Evolutionary conservation across 139 green algal genomes (phyloP).

Genomic region (Eudorina sp.): DNA sequence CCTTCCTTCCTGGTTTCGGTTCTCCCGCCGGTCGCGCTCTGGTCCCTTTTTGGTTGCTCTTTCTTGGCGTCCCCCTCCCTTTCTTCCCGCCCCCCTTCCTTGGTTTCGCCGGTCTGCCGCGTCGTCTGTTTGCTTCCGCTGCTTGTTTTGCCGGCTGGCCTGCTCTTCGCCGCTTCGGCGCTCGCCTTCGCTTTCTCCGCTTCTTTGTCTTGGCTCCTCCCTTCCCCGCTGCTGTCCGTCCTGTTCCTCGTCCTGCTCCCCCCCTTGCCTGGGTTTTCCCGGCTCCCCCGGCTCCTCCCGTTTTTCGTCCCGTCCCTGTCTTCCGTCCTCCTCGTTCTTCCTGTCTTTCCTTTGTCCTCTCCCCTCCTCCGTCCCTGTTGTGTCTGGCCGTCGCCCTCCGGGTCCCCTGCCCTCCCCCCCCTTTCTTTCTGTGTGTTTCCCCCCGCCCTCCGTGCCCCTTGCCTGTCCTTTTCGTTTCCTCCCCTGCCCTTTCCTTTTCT

Average conservation of each 20-base stretch:
- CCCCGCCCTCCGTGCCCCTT: no score
- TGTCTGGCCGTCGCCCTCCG: not conserved
- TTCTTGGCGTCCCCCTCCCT: constrained; percentile 65
- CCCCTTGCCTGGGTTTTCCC: not conserved
- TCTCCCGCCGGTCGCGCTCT: constrained; percentile 77
- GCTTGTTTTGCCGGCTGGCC: constrained; percentile 72
- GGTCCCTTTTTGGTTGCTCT: constrained; percentile 79
- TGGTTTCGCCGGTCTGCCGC: constrained; percentile 61
- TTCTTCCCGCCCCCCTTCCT: constrained; percentile 68
- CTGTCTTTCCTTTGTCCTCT: not conserved
- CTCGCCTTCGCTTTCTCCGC: constrained; percentile 62
- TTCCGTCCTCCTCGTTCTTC: not conserved
- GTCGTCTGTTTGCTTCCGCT: constrained; percentile 46
- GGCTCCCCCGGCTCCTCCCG: not conserved
- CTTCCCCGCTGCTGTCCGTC: not conserved
- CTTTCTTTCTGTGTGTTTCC: not conserved
- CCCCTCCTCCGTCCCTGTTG: not conserved
- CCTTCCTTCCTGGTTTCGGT: constrained; percentile 69
- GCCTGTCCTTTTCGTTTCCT: no score
- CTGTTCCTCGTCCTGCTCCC: not conserved
- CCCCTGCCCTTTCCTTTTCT: not conserved
- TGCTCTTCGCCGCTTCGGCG: constrained; percentile 63
- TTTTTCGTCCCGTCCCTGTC: not conserved
- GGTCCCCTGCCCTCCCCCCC: not conserved
- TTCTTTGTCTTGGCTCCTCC: constrained; percentile 71